These are phyloP conservation scores for Zygosaccharomyces pseudorouxii DNA, from an alignment of 805 yeast species.

Conservation along the genomic window DNA sequence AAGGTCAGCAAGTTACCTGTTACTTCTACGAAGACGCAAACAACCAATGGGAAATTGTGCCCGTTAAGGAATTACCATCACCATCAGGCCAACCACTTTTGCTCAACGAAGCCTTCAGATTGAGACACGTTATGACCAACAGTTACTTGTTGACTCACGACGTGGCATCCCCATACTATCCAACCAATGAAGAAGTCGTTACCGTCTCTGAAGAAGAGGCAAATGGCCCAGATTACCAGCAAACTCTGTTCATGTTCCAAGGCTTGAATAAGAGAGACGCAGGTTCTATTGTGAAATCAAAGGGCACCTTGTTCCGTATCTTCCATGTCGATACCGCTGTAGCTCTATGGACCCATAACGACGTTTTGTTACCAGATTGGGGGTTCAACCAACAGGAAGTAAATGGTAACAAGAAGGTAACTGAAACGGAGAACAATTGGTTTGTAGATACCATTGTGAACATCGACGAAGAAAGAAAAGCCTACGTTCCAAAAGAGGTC, in stretches of 20 bases:
- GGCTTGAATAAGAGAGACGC: constrained; percentile 50
- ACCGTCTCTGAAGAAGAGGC: constrained; percentile 62
- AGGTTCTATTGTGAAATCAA: constrained; percentile 51
- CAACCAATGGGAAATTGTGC: constrained; percentile 84
- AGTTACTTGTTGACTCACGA: constrained; percentile 85
- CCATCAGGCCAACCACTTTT: constrained; percentile 47
- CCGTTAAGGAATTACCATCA: constrained; percentile 45
- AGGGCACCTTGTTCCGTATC: constrained; percentile 62
- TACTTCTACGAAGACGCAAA: constrained; percentile 51
- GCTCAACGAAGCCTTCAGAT: constrained; percentile 71
- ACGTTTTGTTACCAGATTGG: constrained; percentile 88
- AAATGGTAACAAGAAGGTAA: constrained; percentile 84
- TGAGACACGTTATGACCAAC: constrained; percentile 75
- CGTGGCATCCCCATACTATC: constrained; percentile 87
- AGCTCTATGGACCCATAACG: constrained; percentile 90
- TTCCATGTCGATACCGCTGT: constrained; percentile 84
- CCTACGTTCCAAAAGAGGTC: constrained; percentile 60
- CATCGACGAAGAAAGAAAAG: constrained; percentile 57
- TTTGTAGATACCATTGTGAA: constrained; percentile 62
- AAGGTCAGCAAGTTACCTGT: constrained; percentile 91
- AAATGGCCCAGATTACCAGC: constrained; percentile 50
- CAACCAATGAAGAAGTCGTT: constrained; percentile 93
- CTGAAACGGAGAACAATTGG: constrained; percentile 71
- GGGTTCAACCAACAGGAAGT: constrained; percentile 88
- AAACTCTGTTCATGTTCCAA: constrained; percentile 74